Conservation (phyloP, 805 yeast species). For the Starmerella vitae region DNA sequence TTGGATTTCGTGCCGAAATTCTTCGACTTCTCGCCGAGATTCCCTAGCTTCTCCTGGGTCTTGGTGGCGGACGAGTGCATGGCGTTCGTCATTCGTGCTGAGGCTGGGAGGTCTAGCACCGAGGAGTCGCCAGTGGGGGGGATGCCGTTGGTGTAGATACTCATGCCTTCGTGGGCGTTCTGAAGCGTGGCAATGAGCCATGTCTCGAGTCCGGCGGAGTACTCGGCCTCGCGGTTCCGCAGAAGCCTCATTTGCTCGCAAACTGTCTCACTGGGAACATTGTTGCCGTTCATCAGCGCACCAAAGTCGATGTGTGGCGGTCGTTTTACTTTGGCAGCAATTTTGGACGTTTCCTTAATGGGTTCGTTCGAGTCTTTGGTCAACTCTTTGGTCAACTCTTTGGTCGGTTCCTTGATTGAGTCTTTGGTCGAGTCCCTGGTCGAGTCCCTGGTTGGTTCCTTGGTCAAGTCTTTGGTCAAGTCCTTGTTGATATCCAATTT, state of each 20-base stretch:
- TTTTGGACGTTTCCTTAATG: too few relatives aligned
- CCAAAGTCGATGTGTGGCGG: slow-evolving; percentile 27
- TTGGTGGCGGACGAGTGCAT: slow-evolving; percentile 17
- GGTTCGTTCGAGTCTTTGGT: neutral
- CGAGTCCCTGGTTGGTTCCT: neutral
- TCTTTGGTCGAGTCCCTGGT: neutral
- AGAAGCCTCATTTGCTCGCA: slow-evolving; percentile 22
- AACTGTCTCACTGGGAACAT: slow-evolving; percentile 22
- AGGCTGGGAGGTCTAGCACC: slow-evolving; percentile 17
- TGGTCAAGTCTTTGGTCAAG: neutral
- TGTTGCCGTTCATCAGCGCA: slow-evolving; percentile 21
- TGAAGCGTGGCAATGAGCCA: slow-evolving; percentile 23
- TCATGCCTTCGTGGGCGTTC: slow-evolving; percentile 6
- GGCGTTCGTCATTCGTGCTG: slow-evolving; percentile 22
- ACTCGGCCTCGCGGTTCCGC: slow-evolving; percentile 25
- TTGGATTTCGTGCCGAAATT: slow-evolving; percentile 26
- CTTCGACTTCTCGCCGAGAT: slow-evolving; percentile 27
- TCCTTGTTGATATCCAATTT: neutral
- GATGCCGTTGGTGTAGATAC: slow-evolving; percentile 22
- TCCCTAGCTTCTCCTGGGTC: slow-evolving; percentile 23
- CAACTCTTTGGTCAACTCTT: neutral
- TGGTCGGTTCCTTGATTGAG: neutral
- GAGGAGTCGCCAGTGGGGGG: slow-evolving; percentile 22
- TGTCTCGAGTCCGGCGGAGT: slow-evolving; percentile 25
- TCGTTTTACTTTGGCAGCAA: slow-evolving; percentile 21